Evolutionary conservation across 495 filamentous ascomycete species (phyloP), one percentile per base, ranked within the genome.

Genomic region (Xanthoparmelia taractica): DNA sequence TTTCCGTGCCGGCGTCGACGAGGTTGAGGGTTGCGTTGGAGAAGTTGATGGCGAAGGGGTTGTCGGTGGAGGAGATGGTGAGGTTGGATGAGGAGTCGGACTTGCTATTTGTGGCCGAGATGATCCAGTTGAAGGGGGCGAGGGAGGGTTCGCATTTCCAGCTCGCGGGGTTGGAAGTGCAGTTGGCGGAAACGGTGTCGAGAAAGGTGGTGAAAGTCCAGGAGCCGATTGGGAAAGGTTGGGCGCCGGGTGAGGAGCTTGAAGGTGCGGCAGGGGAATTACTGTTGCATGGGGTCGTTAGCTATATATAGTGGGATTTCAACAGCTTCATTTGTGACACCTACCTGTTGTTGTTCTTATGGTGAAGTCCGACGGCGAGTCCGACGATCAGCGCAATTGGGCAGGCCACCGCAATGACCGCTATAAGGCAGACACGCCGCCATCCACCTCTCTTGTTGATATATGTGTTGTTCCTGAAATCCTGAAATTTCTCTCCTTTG

Each of bases 91-190:
- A 34, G 27, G 38, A 31, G 23, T 58, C 59, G 33, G 73, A 65
- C 58, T 61, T 60, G 17, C 27, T 2, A 20, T 18, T 1, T 10
- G 27, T 15, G 7, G 27, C 13, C 27, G 50, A 54, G 63, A 86
- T 84, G 62, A 81, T 76, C 83, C 83, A 86, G 69, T 79, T 75
- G 72, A 85, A 87, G 54, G 73, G 79, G 1, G 81, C 77, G 7
- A 72, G 64, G 63, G 77, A 82, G 25, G 84, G 82, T 66, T 75
- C 81, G 70, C 84, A 86, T n/a, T 68, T 69, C 79, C 80, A 86
- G 10, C 77, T 77, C n/a, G 68, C 59, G 1, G 80, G 60, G 57
- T 78, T 76, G 34, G 74, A 74, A 13, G 77, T 80, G 72, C 84
- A 86, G 69, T 76, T 73, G 27, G 81, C 75, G 18, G 71, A 69